Base-by-base conservation (phyloP, 805 yeast genomes). In the Hanseniaspora lindneri region DNA sequence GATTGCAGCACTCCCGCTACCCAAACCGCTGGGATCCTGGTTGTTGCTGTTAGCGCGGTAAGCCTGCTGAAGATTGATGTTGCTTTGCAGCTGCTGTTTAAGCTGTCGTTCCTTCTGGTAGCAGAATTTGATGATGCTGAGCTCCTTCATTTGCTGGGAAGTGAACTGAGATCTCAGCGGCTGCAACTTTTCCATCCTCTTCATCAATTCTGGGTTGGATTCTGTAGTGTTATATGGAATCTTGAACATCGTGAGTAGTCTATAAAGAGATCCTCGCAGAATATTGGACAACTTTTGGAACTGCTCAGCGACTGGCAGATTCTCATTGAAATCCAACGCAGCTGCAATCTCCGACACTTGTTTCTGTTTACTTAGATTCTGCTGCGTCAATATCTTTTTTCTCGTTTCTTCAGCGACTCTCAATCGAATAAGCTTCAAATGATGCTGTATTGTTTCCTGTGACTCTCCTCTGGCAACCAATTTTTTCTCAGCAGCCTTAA, bases 331-430 rank as follows among this genome's bases (percentile, higher is more conserved):
- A 4, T 25, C 28, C 3, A 46, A 25, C 23, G 39, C 49, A 17
- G 30, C 39, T 4, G 24, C 23, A 13, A 40, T 46, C 14, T 46
- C 49, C 2, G 41, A 27, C 16, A 21, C 11, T 32, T 17, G 37
- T 25, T 25, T 37, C 32, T 20, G 17, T 13, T 25, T 39, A 23
- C 39, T 35, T 3, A 39, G n/a, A 11, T 27, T 35, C 39, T 47
- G 44, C 24, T 39, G 47, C n/a, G 23, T 41, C 10, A 40, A 17
- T 13, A 39, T 44, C 30, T 39, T 40, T 28, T 32, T 43, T 40
- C 42, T 47, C 13, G 51, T 47, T 36, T 35, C 52, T 24, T 35
- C 49, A 7, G 50, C 52, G 19, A 50, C 40, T 39, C 35, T 37
- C n/a, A 32, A 16, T 32, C 43, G 29, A 36, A 46, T 46, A 2